phyloP scores from a whole-genome alignment of 2,329 filamentous ascomycete genomes.

The Neonectria coccinea region DNA sequence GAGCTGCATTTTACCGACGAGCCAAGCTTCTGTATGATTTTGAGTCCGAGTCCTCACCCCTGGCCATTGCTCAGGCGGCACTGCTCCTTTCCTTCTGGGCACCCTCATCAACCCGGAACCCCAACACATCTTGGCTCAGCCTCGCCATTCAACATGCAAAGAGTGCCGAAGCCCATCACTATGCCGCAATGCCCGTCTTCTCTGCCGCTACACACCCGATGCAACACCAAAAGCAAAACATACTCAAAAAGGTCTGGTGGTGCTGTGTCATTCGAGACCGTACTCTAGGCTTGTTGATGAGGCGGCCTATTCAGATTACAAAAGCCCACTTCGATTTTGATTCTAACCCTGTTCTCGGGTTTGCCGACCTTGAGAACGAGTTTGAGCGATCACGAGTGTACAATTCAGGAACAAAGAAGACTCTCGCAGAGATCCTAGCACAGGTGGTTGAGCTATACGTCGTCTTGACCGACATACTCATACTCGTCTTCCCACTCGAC shows the following conservation, averaged over 20 bases:
- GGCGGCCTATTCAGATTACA: conserved; percentile 63
- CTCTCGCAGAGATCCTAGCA: conserved; percentile 58
- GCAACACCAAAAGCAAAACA: conserved; percentile 53
- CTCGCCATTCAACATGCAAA: conserved; percentile 63
- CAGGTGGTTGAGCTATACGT: conserved; percentile 60
- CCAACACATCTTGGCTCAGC: conserved; percentile 62
- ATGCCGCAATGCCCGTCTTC: conserved; percentile 50
- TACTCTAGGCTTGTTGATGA: conserved; percentile 61
- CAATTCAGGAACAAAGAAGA: conserved; percentile 57
- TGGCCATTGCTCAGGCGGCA: conserved; percentile 56
- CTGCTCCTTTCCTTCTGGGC: conserved; percentile 60
- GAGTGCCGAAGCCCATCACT: conserved; percentile 58
- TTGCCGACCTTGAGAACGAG: conserved; percentile 60
- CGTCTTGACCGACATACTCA: conserved; percentile 60
- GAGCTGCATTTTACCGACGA: conserved; percentile 57
- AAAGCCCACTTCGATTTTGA: conserved; percentile 59
- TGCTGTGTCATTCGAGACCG: conserved; percentile 65
- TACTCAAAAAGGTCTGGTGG: conserved; percentile 66
- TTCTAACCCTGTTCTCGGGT: conserved; percentile 51
- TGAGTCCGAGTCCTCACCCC: conserved; percentile 56
- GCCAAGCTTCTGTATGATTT: conserved; percentile 58
- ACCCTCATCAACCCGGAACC: conserved; percentile 49
- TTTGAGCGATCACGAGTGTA: conserved; percentile 60
- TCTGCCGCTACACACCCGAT: conserved; percentile 46
- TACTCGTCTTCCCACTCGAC: conserved; percentile 58